phyloP scores from a whole-genome alignment of 106 monocot species.

The Cymbidium sinense region DNA sequence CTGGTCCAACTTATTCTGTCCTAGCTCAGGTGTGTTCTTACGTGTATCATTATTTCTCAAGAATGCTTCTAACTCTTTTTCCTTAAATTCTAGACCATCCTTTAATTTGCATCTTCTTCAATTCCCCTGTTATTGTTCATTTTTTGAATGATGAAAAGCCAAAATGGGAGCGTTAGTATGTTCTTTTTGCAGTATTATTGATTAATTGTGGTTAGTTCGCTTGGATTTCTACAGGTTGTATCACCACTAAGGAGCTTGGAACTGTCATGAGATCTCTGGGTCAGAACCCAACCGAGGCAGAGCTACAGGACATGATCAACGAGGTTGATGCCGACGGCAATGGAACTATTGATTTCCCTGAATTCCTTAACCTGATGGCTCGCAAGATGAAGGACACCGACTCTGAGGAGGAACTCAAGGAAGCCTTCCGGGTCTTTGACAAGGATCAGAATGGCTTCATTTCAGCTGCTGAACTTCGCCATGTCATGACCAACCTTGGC shows the following conservation, averaged over 20 bases:
- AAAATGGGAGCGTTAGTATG: too few relatives aligned
- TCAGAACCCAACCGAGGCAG: slow-evolving; percentile 49
- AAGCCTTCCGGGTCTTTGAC: slow-evolving; percentile 53
- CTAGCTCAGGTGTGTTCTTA: too few relatives aligned
- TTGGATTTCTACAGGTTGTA: slow-evolving; percentile 20
- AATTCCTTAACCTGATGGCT: slow-evolving; percentile 47
- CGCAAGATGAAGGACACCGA: slow-evolving; percentile 48
- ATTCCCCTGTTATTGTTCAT: too few relatives aligned
- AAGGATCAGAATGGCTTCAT: slow-evolving; percentile 60
- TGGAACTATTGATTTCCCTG: slow-evolving; percentile 39
- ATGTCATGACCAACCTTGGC: slow-evolving; percentile 53
- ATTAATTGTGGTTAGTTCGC: background rate
- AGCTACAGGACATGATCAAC: slow-evolving; percentile 53
- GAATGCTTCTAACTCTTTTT: too few relatives aligned
- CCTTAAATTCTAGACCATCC: too few relatives aligned
- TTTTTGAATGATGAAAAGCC: too few relatives aligned
- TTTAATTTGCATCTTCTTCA: too few relatives aligned
- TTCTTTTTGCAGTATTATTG: background rate
- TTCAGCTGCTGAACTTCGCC: slow-evolving; percentile 46
- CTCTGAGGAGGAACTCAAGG: slow-evolving; percentile 47
- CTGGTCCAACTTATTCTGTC: too few relatives aligned
- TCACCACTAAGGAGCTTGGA: slow-evolving; percentile 48
- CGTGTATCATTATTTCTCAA: too few relatives aligned
- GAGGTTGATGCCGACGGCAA: slow-evolving; percentile 42
- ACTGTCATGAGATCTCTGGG: slow-evolving; percentile 47